A percentile compares a stretch with the other conserved stretches of the same genome.
Conservation (phyloP, 1,284 basidiomycete species). For the Amylostereum areolatum region DNA sequence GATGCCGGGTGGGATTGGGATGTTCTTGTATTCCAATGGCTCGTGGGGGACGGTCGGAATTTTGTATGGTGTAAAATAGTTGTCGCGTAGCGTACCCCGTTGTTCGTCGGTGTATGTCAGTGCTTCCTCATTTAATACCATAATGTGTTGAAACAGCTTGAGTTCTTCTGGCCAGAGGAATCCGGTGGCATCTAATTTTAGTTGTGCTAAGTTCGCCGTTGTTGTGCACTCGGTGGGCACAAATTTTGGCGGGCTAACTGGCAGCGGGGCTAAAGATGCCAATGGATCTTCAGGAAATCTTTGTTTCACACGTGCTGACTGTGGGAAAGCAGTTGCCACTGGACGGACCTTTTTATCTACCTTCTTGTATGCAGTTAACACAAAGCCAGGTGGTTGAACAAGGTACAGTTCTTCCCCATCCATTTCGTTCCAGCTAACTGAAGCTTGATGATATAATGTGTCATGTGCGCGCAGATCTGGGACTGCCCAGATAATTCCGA, state of each 20-base stretch:
- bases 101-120: slow-evolving; percentile 30
- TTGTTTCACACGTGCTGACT: neutral
- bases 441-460: no score
- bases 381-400: no score
- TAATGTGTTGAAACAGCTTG: slow-evolving; percentile 17
- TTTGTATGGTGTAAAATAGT: slow-evolving; percentile 28
- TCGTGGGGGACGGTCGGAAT: slow-evolving; percentile 28
- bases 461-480: no score
- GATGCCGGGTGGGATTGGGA: slow-evolving; percentile 32
- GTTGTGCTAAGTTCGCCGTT: neutral
- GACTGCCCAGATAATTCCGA: no score
- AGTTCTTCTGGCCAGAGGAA: slow-evolving; percentile 13
- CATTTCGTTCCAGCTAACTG: no score
- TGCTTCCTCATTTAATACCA: slow-evolving; percentile 14
- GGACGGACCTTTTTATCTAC: slow-evolving; percentile 1
- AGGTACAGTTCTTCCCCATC: no score
- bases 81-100: slow-evolving; percentile 23
- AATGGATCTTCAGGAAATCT: slow-evolving; percentile 2
- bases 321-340: neutral
- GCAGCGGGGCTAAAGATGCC: neutral
- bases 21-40: slow-evolving; percentile 30
- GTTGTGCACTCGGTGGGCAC: neutral
- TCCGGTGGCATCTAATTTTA: neutral
- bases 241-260: neutral
- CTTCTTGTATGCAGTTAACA: slow-evolving; percentile 4